Conservation (phyloP, 805 yeast species). For the Saccharomycopsis sp. region DNA sequence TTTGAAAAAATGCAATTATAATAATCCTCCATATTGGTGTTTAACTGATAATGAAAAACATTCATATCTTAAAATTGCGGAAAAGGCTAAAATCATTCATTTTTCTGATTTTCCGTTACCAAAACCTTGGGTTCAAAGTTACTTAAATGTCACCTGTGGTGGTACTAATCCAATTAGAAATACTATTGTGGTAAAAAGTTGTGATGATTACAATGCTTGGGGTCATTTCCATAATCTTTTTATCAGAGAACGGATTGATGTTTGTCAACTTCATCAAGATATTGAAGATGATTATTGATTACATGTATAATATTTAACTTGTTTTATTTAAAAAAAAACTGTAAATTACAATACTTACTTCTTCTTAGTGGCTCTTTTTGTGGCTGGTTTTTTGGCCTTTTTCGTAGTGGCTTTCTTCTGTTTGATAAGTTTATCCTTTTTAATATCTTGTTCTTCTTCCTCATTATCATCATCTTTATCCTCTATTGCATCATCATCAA, state of each 20-base stretch:
- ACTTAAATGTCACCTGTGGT: slow-evolving; percentile 7
- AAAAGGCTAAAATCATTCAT: slow-evolving; percentile 37
- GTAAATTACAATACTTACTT: not conserved
- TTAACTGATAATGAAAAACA: slow-evolving; percentile 15
- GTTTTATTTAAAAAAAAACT: not conserved
- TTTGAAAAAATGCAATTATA: slow-evolving; percentile 8
- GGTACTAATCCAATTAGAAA: not conserved
- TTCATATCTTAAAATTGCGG: slow-evolving; percentile 22
- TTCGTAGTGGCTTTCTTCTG: slow-evolving; percentile 28
- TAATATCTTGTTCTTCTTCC: slow-evolving; percentile 38
- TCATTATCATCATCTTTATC: slow-evolving; percentile 32
- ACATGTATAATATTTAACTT: not conserved
- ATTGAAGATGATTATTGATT: slow-evolving; percentile 5
- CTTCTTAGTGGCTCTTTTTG: not conserved
- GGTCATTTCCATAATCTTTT: slow-evolving; percentile 16
- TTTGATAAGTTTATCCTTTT: slow-evolving; percentile 57
- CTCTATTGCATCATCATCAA: slow-evolving; percentile 28
- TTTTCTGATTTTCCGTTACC: slow-evolving; percentile 58
- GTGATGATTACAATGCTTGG: slow-evolving; percentile 17
- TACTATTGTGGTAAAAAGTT: slow-evolving; percentile 7
- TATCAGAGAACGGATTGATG: slow-evolving; percentile 12
- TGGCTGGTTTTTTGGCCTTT: slow-evolving; percentile 18
- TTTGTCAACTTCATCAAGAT: slow-evolving; percentile 13
- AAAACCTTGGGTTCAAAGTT: slow-evolving; percentile 45
- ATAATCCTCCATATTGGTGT: slow-evolving; percentile 14